Percentiles rank a stretch among this genome's conserved stretches.
Conservation (phyloP, 2,329 filamentous ascomycete species). For the Pseudogymnoascus verrucosus region DNA sequence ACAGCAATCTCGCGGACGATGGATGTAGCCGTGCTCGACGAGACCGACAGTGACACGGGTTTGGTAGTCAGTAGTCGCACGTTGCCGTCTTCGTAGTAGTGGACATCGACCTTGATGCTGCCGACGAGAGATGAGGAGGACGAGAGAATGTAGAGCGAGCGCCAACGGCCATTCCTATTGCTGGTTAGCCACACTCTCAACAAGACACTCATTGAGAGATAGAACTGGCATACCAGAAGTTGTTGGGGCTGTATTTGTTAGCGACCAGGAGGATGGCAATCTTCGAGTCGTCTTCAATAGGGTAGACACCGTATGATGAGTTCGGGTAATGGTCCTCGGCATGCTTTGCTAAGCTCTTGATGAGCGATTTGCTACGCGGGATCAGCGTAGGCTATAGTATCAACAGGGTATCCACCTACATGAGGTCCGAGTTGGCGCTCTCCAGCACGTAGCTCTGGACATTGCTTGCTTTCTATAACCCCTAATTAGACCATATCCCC, state of each 20-base stretch:
- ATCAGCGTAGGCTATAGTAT: not conserved
- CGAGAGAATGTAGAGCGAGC: conserved; percentile 76
- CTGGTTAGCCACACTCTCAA: not conserved
- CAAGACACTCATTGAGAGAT: not conserved
- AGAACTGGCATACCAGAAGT: conserved; percentile 67
- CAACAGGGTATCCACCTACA: conserved; percentile 47
- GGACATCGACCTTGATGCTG: conserved; percentile 84
- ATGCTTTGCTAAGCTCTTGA: conserved; percentile 69
- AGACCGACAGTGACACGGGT: conserved; percentile 53
- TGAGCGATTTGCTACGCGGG: conserved; percentile 62
- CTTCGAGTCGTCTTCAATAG: conserved; percentile 64
- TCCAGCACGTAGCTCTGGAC: conserved; percentile 75
- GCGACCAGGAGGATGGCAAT: conserved; percentile 79
- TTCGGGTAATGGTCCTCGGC: conserved; percentile 83
- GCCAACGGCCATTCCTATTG: conserved; percentile 87
- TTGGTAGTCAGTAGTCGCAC: conserved; percentile 90
- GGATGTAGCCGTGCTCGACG: conserved; percentile 49
- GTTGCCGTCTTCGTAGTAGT: conserved; percentile 99
- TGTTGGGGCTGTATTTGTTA: conserved; percentile 96
- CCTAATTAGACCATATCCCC: not conserved
- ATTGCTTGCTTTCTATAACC: conserved; percentile 64
- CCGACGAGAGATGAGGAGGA: conserved; percentile 58
- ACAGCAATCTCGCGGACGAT: conserved; percentile 71
- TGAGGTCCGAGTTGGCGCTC: conserved; percentile 65
- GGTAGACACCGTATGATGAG: conserved; percentile 74